Percentiles rank a stretch among this genome's conserved stretches.
phyloP scores from a whole-genome alignment of 306 rosid genomes.

The Oxytropis ochrocephala region DNA sequence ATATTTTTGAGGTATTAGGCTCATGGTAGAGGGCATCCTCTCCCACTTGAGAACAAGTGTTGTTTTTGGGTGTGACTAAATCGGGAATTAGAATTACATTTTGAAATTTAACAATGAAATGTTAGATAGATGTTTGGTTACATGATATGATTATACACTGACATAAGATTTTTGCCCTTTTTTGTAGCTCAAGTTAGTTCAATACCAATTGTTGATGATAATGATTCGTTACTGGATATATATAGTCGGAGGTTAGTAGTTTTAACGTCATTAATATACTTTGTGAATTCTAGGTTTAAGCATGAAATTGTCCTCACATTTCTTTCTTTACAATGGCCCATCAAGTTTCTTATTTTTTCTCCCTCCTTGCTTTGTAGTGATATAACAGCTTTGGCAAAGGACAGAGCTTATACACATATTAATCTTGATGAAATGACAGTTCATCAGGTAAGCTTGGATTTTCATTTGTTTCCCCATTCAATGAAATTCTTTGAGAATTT shows the following conservation, averaged over 20 bases:
- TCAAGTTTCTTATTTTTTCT: conserved; percentile 17
- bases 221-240: conserved; percentile 81
- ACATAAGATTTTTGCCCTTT: conserved; percentile 1
- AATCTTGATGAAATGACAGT: conserved; percentile 95
- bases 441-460: conserved; percentile 59
- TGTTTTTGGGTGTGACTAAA: conserved; percentile 1
- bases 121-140: conserved; percentile 4
- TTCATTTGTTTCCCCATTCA: neutral
- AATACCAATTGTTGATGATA: conserved; percentile 91
- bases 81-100: neutral
- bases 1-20: conserved; percentile 3
- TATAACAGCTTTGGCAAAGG: conserved; percentile 97
- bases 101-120: conserved; percentile 2
- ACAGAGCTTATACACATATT: conserved; percentile 79
- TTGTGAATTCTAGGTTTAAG: neutral
- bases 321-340: conserved; percentile 8
- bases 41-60: conserved; percentile 3
- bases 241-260: conserved; percentile 94
- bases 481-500: conserved; percentile 1
- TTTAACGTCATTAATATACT: neutral
- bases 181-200: conserved; percentile 92
- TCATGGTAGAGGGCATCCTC: conserved; percentile 4
- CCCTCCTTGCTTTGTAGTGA: conserved; percentile 50
- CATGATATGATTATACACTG: neutral
- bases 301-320: neutral